Conservation (phyloP, 495 filamentous ascomycete genomes). For the Hypoxylon fuscum region DNA sequence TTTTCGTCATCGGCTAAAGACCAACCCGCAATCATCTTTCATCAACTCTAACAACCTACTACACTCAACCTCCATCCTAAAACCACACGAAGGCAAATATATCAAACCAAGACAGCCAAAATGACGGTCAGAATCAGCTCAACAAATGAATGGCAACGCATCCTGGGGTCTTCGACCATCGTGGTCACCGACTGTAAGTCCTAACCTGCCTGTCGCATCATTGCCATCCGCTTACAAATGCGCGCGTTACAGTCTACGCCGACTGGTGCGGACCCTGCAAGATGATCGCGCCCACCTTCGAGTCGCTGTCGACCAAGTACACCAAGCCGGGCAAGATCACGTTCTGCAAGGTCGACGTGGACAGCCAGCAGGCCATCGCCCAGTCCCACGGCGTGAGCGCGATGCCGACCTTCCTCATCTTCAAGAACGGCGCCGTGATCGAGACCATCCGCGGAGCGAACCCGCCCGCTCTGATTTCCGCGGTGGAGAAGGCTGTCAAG, state of each 20-base stretch:
- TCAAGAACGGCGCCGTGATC: conserved; percentile 76
- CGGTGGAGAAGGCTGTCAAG: conserved; percentile 77
- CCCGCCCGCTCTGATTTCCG: conserved; percentile 72
- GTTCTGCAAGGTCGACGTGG: conserved; percentile 71
- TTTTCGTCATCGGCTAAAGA: conserved; percentile 24
- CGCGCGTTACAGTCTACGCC: conserved; percentile 60
- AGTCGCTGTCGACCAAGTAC: conserved; percentile 63
- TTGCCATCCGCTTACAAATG: conserved; percentile 32
- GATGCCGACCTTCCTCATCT: conserved; percentile 89
- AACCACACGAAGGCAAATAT: neutral
- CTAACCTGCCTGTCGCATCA: conserved; percentile 5
- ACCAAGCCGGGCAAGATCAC: conserved; percentile 62
- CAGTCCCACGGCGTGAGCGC: conserved; percentile 63
- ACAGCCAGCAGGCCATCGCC: conserved; percentile 64
- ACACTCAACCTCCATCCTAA: conserved; percentile 15
- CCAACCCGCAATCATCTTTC: conserved; percentile 23
- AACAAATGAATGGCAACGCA: conserved; percentile 53
- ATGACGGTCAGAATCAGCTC: conserved; percentile 52
- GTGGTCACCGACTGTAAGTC: conserved; percentile 61
- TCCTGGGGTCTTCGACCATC: conserved; percentile 51
- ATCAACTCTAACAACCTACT: conserved; percentile 4
- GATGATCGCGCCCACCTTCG: conserved; percentile 72
- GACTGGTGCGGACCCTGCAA: conserved; percentile 79
- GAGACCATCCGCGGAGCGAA: conserved; percentile 84
- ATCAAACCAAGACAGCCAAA: conserved; percentile 8